Evolutionary conservation across 2,329 filamentous ascomycete species (phyloP).

Genomic region (Fusarium continuum): DNA sequence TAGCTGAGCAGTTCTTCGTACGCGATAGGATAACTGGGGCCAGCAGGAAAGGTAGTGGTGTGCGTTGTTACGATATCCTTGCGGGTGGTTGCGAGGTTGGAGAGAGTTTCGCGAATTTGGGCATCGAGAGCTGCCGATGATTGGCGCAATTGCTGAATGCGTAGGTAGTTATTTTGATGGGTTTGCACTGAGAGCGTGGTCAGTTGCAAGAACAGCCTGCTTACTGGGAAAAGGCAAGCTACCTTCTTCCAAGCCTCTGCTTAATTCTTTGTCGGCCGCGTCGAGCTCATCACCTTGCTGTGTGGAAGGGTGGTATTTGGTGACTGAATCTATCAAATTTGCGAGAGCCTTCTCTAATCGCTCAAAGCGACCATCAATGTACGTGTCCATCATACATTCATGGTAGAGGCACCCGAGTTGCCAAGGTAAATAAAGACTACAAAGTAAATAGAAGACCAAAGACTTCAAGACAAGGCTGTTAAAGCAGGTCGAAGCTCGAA

Average conservation of each 20-base stretch:
- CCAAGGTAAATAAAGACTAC: not conserved
- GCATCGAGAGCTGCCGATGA: constrained; percentile 72
- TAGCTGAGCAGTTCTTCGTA: constrained; percentile 80
- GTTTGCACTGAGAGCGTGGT: constrained; percentile 63
- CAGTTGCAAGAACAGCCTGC: not conserved
- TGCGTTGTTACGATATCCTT: constrained; percentile 74
- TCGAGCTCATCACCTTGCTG: constrained; percentile 74
- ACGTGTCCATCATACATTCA: constrained; percentile 63
- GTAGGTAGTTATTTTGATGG: constrained; percentile 79
- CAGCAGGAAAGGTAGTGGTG: constrained; percentile 63
- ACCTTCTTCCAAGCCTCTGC: constrained; percentile 72
- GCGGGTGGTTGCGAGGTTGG: constrained; percentile 75
- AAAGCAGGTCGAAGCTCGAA: constrained; percentile 27
- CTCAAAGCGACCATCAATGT: constrained; percentile 70
- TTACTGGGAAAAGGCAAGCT: constrained; percentile 18
- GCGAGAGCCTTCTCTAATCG: constrained; percentile 73
- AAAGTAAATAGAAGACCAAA: constrained; percentile 16
- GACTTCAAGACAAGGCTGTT: constrained; percentile 17
- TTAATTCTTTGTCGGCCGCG: constrained; percentile 74
- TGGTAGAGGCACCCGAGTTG: not conserved
- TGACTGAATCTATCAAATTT: constrained; percentile 79
- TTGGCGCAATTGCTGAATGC: constrained; percentile 73
- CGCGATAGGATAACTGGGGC: constrained; percentile 64
- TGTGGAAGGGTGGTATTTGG: constrained; percentile 81
- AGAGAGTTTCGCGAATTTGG: constrained; percentile 76